These are phyloP conservation scores for Trypanosoma theileri DNA, from an alignment of 208 protist genomes.

Conservation along the genomic window DNA sequence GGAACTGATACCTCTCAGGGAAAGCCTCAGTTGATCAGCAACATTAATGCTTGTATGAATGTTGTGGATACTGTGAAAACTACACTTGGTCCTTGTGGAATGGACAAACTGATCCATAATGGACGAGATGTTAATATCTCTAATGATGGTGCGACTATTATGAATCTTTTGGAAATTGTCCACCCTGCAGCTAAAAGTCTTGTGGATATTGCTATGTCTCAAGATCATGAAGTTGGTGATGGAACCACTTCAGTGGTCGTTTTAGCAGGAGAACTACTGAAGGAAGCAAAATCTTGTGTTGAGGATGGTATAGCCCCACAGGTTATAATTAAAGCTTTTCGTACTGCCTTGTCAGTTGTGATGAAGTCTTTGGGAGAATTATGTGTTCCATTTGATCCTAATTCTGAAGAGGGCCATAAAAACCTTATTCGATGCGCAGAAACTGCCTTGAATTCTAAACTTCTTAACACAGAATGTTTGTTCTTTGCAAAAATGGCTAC, in stretches of 20 bases:
- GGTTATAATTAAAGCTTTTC: constrained; percentile 97
- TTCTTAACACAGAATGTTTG: constrained; percentile 95
- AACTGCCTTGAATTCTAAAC: constrained; percentile 99
- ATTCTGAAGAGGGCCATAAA: constrained; percentile 61
- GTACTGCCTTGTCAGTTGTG: constrained; percentile 75
- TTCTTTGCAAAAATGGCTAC: constrained; percentile 99
- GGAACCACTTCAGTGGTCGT: constrained; percentile 99
- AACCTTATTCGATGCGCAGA: constrained; percentile 95
- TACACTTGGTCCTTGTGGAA: constrained; percentile 98
- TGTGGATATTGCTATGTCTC: constrained; percentile 99
- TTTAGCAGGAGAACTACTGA: constrained; percentile 98
- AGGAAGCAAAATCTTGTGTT: constrained; percentile 97
- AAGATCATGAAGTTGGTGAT: constrained; percentile 99
- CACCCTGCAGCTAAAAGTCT: constrained; percentile 99
- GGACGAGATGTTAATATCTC: constrained; percentile 97
- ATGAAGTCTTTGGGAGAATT: constrained; percentile 92
- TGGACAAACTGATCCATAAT: constrained; percentile 99
- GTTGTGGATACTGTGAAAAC: constrained; percentile 95
- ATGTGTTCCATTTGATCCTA: constrained; percentile 84
- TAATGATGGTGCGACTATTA: constrained; percentile 99
- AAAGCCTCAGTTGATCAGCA: constrained; percentile 99
- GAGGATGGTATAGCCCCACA: constrained; percentile 99
- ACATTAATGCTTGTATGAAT: constrained; percentile 99
- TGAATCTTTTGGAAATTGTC: constrained; percentile 99
- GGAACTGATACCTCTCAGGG: constrained; percentile 99